Base-by-base conservation (phyloP, 148 eudicot genomes). In the Simmondsia chinensis region DNA sequence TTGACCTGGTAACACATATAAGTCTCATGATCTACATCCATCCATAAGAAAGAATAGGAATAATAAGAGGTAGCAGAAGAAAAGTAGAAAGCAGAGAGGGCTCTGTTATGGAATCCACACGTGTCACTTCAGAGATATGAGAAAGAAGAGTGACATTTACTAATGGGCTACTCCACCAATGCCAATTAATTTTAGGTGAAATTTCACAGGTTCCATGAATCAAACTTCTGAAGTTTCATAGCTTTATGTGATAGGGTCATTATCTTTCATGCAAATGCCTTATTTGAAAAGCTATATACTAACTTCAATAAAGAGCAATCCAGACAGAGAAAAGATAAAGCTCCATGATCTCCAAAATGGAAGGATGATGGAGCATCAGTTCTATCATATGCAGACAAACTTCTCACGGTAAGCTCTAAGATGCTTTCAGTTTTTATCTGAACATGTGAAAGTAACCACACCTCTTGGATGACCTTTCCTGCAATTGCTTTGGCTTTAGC, bases 381-480 rank as follows among this genome's bases (percentile, higher is more conserved):
- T 20, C 1, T 32, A 28, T 29, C 20, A 18, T 47, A 8, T 24
- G 4, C 6, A 13, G 15, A 12, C 28, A 18, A 31, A 33, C 33
- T 2, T 14, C 38, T 26, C 15, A 53, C 30, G 39, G 11, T 15
- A 54, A 42, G 6, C 33, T 14, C 20, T 26, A 29, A 20, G 2
- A n/a, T 39, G 13, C 16, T 5, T 4, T 11, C 44, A 38, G 19
- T 15, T 31, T 16, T 16, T 4, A 20, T 2, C 30, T 6, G 32
- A 2, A 50, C 33, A 45, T n/a, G n/a, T n/a, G n/a, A 16, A 27
- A 38, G 29, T 11, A 42, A 23, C 24, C 35, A 28, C 43, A 91
- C 99, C 99, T 91, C 94, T 57, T 64, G 69, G 56, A 93, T 93
- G 51, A 93, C 99, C 71, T 75, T 86, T 22, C 63, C 75, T 32